A percentile compares a stretch with the other conserved stretches of the same genome.
Evolutionary conservation across 176 grass and related monocot species (phyloP).

Genomic region (Oryza rufipogon): DNA sequence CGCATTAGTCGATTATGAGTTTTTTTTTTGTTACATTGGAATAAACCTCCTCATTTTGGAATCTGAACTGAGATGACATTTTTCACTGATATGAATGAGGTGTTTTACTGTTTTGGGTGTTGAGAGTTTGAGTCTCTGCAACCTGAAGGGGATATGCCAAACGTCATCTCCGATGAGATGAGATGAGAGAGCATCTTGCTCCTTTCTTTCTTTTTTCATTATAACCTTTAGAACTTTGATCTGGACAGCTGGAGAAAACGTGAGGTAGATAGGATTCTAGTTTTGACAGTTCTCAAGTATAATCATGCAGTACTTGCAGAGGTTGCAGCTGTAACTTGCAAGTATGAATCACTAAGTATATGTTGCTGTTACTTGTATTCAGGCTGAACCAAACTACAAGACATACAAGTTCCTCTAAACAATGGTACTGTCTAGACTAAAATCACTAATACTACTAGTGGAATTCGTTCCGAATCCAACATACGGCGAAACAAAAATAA

Average conservation of each 20-base stretch:
- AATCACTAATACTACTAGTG: not conserved
- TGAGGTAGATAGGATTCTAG: constrained; percentile 1
- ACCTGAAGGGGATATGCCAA: constrained; percentile 22
- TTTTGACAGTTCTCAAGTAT: not conserved
- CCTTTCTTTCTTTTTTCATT: constrained; percentile 2
- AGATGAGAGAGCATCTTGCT: constrained; percentile 40
- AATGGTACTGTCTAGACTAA: not conserved
- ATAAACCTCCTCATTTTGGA: constrained; percentile 12
- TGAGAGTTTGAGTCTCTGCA: not conserved
- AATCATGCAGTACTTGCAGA: constrained; percentile 15
- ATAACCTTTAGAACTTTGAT: constrained; percentile 45
- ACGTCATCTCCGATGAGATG: constrained; percentile 24
- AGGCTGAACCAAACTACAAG: not conserved
- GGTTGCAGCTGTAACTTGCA: constrained; percentile 22
- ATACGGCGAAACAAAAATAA: not conserved
- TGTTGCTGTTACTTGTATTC: not conserved
- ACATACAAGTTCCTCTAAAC: not conserved
- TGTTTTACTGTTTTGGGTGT: constrained; percentile 29
- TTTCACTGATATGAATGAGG: not conserved
- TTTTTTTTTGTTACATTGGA: not conserved
- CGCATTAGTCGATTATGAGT: not conserved
- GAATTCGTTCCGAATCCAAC: not conserved
- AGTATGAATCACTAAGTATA: not conserved
- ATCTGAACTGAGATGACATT: constrained; percentile 1
- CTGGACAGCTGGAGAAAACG: constrained; percentile 38